Evolutionary conservation across 495 filamentous ascomycete species (phyloP).

Genomic region (Xylaria castorea): DNA sequence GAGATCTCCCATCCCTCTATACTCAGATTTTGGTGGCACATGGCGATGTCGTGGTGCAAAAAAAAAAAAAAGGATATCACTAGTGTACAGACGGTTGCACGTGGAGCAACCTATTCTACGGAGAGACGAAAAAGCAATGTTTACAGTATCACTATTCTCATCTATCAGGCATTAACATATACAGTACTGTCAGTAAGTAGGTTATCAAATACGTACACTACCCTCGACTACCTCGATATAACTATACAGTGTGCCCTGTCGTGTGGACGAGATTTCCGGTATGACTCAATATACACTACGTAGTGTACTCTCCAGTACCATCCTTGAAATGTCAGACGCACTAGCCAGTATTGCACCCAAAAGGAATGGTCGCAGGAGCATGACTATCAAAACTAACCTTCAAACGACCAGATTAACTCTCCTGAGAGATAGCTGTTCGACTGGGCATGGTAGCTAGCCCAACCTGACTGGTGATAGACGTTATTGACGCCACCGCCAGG

Average conservation of each 20-base stretch:
- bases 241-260: neutral
- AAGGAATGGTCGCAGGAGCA: neutral
- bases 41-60: neutral
- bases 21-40: neutral
- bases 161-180: neutral
- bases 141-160: neutral
- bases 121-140: neutral
- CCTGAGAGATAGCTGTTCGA: neutral
- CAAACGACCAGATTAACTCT: neutral
- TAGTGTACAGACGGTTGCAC: neutral
- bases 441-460: neutral
- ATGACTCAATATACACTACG: neutral
- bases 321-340: slow-evolving; percentile 9
- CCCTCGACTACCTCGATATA: neutral
- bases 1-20: neutral
- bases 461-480: neutral
- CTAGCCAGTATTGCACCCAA: neutral
- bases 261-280: neutral
- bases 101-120: neutral
- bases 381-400: neutral
- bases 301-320: neutral
- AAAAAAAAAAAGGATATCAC: neutral
- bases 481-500: slow-evolving; percentile 3
- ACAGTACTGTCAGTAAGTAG: neutral
- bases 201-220: neutral